phyloP scores from a whole-genome alignment of 768 basidiomycete species.

The Gymnopilus dilepis region DNA sequence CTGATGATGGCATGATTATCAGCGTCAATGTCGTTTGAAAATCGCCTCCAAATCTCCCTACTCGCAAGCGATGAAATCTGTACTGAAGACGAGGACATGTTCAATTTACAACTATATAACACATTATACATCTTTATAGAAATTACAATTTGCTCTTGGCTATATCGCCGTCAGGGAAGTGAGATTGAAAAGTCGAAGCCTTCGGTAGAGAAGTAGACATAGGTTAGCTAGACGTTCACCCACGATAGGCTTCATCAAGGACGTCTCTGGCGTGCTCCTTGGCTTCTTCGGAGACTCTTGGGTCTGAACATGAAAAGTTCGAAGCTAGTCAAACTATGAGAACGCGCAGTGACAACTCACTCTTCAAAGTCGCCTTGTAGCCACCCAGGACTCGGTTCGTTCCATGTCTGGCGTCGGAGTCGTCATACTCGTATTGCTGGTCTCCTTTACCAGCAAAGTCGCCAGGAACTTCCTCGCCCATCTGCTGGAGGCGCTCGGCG shows the following conservation, averaged over 20 bases:
- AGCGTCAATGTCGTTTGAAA: too few relatives aligned
- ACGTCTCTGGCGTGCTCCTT: conserved; percentile 13
- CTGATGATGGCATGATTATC: too few relatives aligned
- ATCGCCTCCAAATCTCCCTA: too few relatives aligned
- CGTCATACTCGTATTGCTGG: conserved; percentile 2
- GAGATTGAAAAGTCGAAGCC: background rate
- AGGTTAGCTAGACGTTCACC: background rate
- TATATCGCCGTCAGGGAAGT: too few relatives aligned
- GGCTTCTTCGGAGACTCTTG: conserved; percentile 28
- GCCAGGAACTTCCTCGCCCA: conserved; percentile 24
- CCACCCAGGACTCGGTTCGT: conserved; percentile 31
- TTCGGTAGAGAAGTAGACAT: background rate
- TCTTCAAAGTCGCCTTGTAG: conserved; percentile 39
- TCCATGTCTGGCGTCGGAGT: conserved; percentile 8
- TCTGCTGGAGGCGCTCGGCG: conserved; percentile 45
- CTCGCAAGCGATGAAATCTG: too few relatives aligned
- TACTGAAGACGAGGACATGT: too few relatives aligned
- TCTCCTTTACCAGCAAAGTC: conserved; percentile 9
- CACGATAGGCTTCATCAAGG: conserved; percentile 8
- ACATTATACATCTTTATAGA: too few relatives aligned
- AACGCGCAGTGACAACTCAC: conserved; percentile 15
- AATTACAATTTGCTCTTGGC: too few relatives aligned
- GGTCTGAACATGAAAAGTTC: conserved; percentile 20
- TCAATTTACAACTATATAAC: too few relatives aligned
- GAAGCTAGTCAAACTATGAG: background rate